Conservation (phyloP, 345 rosid species). For the Lepidium sativum region DNA sequence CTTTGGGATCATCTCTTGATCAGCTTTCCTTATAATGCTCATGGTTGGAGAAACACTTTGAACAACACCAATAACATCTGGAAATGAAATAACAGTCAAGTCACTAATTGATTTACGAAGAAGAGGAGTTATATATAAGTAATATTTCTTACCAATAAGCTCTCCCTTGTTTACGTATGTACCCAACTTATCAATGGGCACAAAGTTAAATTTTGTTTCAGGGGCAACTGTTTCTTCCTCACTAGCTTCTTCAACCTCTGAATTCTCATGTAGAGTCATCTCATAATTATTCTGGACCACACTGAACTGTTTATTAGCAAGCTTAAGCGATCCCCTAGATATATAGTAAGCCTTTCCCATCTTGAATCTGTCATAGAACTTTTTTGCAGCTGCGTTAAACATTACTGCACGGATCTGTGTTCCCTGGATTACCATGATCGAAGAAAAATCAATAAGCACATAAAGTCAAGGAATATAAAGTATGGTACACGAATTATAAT, state of each 20-base stretch:
- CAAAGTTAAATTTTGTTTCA: slow-evolving; percentile 73
- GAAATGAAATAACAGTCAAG: not conserved
- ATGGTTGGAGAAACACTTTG: slow-evolving; percentile 75
- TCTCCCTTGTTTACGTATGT: too few species aligned
- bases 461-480: too few species aligned
- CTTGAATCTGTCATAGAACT: slow-evolving; percentile 72
- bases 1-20: slow-evolving; percentile 73
- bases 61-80: slow-evolving; percentile 84
- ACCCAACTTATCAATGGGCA: slow-evolving; percentile 44
- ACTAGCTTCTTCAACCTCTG: slow-evolving; percentile 79
- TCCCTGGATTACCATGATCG: too few species aligned
- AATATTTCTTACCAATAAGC: too few species aligned
- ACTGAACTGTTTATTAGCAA: slow-evolving; percentile 90
- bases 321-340: slow-evolving; percentile 68
- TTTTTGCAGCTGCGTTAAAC: slow-evolving; percentile 24
- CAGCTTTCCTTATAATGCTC: slow-evolving; percentile 68
- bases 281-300: slow-evolving; percentile 92
- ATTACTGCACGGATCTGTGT: too few species aligned
- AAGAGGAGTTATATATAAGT: too few species aligned
- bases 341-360: slow-evolving; percentile 83
- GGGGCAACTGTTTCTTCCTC: slow-evolving; percentile 64
- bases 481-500: too few species aligned
- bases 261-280: slow-evolving; percentile 76
- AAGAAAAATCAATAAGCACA: too few species aligned
- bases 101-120: too few species aligned